Conservation (phyloP, 2,329 filamentous ascomycete species). For the Phaeosphaeriaceae sp. region DNA sequence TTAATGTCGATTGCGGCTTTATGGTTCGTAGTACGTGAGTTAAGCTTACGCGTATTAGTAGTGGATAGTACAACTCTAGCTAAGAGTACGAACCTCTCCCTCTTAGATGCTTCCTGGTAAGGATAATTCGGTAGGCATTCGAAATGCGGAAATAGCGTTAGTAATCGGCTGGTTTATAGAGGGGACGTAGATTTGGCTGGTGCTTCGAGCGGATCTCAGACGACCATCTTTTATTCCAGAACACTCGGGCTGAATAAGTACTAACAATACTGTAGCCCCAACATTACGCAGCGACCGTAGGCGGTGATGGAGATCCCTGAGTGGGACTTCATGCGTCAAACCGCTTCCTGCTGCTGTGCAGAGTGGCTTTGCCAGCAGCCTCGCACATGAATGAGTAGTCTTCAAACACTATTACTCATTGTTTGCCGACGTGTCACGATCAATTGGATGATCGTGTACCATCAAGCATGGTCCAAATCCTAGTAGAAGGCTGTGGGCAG, state of each 20-base stretch:
- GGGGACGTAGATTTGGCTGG: no score
- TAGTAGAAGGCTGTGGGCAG: conserved; percentile 19
- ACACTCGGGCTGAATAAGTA: not conserved
- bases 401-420: conserved; percentile 21
- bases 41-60: no score
- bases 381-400: conserved; percentile 17
- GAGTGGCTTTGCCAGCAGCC: conserved; percentile 19
- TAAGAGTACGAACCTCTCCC: no score
- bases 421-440: conserved; percentile 20
- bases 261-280: not conserved
- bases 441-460: conserved; percentile 15
- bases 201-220: not conserved
- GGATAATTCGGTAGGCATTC: no score
- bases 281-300: not conserved
- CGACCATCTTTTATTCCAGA: not conserved
- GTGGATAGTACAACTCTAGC: no score
- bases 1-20: not conserved
- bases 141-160: no score
- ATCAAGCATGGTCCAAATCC: conserved; percentile 17
- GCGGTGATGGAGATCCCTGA: not conserved
- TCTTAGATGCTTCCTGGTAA: no score
- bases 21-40: no score
- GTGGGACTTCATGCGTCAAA: not conserved
- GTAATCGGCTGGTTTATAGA: no score
- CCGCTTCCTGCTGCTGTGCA: conserved; percentile 12